Evolutionary conservation across 1,139 yeast species (phyloP), one percentile per base, ranked within the genome.

Genomic region (Candida sanyaensis): DNA sequence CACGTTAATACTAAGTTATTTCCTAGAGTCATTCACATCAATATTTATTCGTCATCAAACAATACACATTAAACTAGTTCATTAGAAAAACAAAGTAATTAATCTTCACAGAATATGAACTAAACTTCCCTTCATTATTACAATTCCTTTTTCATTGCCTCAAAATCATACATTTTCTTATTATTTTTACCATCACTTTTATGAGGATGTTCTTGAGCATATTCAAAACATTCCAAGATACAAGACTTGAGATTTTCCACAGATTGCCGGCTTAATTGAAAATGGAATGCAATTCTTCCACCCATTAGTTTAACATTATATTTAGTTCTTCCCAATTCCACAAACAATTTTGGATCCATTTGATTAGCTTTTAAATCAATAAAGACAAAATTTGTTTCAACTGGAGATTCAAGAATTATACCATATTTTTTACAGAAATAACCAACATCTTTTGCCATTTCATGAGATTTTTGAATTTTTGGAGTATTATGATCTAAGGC

Each of bases 311-410:
- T 85, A 54, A 92, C 77, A 42, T 83, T 81, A 57, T 84, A 73
- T 59, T 86, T 81, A 21, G 54, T 56, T 48, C 70, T 65, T 55
- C 86, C 90, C 55, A 81, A 76, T 53, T 75, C 74, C 31, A 72
- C 75, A 52, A 89, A 71, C 42, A 75, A 71, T 28, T 70, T 77
- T 13, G 85, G 82, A 61, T 86, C 80, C 66, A 90, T 80, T 44
- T 75, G 78, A 56, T 82, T 81, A 38, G 73, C 73, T 55, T 72
- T 75, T 44, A 82, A 66, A 63, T 92, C 96, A 48, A 91, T 63
- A 63, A 90, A 91, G 30, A 91, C 92, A 67, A 92, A 89, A 65
- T 86, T 91, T 9, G 97, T 89, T 56, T 92, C 86, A 5, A 84
- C 91, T 1, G 97, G 97, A 27, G 83, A 77, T 60, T 81, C 86